A percentile compares a stretch with the other conserved stretches of the same genome.
Evolutionary conservation across 306 rosid genomes (phyloP).

Genomic region (Styphnolobium japonicum): DNA sequence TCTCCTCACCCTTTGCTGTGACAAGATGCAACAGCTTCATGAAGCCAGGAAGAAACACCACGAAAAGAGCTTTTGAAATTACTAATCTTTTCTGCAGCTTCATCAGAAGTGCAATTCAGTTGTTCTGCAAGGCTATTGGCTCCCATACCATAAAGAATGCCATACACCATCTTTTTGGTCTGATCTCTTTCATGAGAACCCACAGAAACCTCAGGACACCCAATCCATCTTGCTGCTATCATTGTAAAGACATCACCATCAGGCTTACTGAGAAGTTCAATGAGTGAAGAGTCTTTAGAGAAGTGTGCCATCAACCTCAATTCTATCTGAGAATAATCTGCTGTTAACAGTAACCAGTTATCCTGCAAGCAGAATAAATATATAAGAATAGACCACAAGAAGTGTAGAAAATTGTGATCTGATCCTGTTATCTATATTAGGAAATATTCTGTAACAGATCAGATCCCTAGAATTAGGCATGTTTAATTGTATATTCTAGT

Average conservation of each 20-base stretch:
- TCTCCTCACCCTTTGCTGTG: constrained; percentile 74
- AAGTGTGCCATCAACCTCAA: constrained; percentile 97
- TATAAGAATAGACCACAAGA: constrained; percentile 20
- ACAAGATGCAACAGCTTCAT: constrained; percentile 70
- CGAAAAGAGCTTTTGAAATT: constrained; percentile 84
- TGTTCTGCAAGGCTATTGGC: constrained; percentile 83
- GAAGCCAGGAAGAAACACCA: constrained; percentile 94
- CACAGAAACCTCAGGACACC: constrained; percentile 67
- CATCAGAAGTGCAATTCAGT: constrained; percentile 68
- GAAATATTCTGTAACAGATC: no score
- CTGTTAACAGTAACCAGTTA: constrained; percentile 83
- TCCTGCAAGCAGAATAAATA: constrained; percentile 50
- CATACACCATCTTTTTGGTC: constrained; percentile 89
- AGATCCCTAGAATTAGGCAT: no score
- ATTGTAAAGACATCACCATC: constrained; percentile 77
- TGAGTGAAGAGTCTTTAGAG: constrained; percentile 72
- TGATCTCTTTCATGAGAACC: constrained; percentile 71
- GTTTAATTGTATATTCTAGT: no score
- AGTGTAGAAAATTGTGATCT: no score
- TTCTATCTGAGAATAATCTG: constrained; percentile 98
- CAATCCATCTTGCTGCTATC: constrained; percentile 94
- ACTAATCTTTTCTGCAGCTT: constrained; percentile 78
- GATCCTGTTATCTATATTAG: no score
- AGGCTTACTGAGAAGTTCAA: constrained; percentile 72
- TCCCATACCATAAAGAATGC: constrained; percentile 99